phyloP scores from a whole-genome alignment of 495 filamentous ascomycete genomes.

The Neurospora intermedia region DNA sequence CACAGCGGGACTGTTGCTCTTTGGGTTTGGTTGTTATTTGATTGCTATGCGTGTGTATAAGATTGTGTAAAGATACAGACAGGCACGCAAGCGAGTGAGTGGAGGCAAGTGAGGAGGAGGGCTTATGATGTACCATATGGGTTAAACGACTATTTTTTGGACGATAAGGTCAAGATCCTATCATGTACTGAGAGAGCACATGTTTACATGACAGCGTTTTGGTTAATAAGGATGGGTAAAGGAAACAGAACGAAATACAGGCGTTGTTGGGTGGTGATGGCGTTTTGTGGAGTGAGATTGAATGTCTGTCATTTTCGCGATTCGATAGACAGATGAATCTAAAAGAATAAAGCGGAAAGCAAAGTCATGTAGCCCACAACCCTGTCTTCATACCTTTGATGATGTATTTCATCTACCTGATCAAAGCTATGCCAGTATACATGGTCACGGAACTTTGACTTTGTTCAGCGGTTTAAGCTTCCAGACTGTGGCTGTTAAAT shows the following conservation, averaged over 20 bases:
- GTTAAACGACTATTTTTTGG: not conserved
- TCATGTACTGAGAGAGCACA: not conserved
- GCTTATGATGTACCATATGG: not conserved
- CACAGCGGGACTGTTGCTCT: constrained; percentile 61
- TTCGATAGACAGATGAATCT: not conserved
- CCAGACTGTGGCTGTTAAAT: not conserved
- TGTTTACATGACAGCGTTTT: not conserved
- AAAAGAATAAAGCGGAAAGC: not conserved
- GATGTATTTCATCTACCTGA: not conserved
- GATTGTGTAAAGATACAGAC: constrained; percentile 31
- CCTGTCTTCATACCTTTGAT: not conserved
- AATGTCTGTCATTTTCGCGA: not conserved
- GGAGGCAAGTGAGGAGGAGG: not conserved
- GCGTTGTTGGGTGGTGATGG: not conserved
- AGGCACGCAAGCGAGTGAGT: not conserved
- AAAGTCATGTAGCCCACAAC: not conserved
- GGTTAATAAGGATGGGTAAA: not conserved
- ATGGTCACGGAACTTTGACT: not conserved
- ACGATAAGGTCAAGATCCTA: not conserved
- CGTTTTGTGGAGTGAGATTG: not conserved
- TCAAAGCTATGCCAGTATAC: not conserved
- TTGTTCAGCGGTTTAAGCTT: not conserved
- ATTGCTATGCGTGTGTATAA: constrained; percentile 66
- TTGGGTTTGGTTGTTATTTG: constrained; percentile 65
- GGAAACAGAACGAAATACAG: not conserved